Evolutionary conservation across 345 rosid species (phyloP).

Genomic region (Lumnitzera littorea): DNA sequence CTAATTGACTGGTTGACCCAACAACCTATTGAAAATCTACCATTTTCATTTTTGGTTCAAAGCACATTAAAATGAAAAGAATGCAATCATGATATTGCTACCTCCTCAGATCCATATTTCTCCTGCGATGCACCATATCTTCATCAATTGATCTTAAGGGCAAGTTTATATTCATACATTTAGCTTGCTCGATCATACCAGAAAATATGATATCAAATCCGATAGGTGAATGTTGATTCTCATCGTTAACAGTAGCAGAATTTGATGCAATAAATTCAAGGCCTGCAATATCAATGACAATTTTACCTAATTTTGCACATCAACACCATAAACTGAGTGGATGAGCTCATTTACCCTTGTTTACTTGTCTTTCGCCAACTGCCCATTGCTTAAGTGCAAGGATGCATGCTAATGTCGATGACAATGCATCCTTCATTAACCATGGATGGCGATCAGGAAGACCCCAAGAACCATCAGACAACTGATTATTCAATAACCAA

Average conservation of each 20-base stretch:
- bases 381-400: constrained; percentile 79
- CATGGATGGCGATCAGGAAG: constrained; percentile 32
- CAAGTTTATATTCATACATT: constrained; percentile 47
- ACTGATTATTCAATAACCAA: constrained; percentile 79
- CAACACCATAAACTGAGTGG: not conserved
- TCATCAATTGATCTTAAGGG: constrained; percentile 42
- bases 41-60: too few species aligned
- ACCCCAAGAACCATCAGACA: constrained; percentile 81
- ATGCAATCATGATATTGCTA: constrained; percentile 5
- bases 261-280: constrained; percentile 58
- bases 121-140: constrained; percentile 37
- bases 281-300: constrained; percentile 30
- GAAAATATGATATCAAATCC: constrained; percentile 84
- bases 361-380: constrained; percentile 55
- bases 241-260: constrained; percentile 49
- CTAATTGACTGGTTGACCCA: too few species aligned
- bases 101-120: constrained; percentile 58
- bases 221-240: constrained; percentile 41
- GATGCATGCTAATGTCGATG: constrained; percentile 71
- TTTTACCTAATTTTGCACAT: too few species aligned
- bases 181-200: constrained; percentile 71
- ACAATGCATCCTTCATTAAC: constrained; percentile 51
- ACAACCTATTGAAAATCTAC: too few species aligned
- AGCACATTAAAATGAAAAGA: not conserved
- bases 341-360: constrained; percentile 30